These are phyloP conservation scores for Canna indica DNA, from an alignment of 176 grass and related monocot genomes.

Conservation along the genomic window DNA sequence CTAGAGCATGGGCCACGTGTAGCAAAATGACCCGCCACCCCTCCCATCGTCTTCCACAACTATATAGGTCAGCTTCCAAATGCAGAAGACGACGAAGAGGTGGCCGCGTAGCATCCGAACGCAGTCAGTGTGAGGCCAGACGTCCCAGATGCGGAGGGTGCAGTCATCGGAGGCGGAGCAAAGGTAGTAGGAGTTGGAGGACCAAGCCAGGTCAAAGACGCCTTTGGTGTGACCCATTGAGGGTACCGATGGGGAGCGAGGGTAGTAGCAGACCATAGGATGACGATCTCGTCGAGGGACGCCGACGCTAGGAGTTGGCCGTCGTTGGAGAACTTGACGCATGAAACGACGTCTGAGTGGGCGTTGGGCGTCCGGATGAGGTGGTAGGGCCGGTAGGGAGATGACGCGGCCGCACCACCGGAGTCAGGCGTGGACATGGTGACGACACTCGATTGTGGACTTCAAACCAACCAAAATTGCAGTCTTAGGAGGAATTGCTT, in stretches of 20 bases:
- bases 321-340: slow-evolving; percentile 87
- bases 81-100: slow-evolving; percentile 62
- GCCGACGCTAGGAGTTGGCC: slow-evolving; percentile 71
- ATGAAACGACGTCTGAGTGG: slow-evolving; percentile 62
- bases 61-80: slow-evolving; percentile 87
- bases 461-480: no score
- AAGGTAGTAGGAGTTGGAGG: slow-evolving; percentile 76
- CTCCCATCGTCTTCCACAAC: slow-evolving; percentile 53
- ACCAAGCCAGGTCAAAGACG: slow-evolving; percentile 74
- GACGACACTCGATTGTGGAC: background rate
- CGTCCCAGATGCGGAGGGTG: slow-evolving; percentile 68
- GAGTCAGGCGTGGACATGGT: background rate
- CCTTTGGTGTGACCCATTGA: slow-evolving; percentile 60
- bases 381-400: slow-evolving; percentile 50
- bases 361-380: slow-evolving; percentile 32
- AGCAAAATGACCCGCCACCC: slow-evolving; percentile 50
- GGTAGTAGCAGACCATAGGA: slow-evolving; percentile 52
- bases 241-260: slow-evolving; percentile 37
- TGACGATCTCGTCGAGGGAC: slow-evolving; percentile 66
- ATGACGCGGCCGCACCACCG: slow-evolving; percentile 10
- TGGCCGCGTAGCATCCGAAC: slow-evolving; percentile 66
- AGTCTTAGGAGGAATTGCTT: no score
- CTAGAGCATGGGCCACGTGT: slow-evolving; percentile 75
- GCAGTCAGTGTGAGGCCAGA: slow-evolving; percentile 49
- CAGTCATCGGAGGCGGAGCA: slow-evolving; percentile 85